These are phyloP conservation scores for Heliophila coronopifolia DNA, from an alignment of 441 rosid species.

Conservation along the genomic window DNA sequence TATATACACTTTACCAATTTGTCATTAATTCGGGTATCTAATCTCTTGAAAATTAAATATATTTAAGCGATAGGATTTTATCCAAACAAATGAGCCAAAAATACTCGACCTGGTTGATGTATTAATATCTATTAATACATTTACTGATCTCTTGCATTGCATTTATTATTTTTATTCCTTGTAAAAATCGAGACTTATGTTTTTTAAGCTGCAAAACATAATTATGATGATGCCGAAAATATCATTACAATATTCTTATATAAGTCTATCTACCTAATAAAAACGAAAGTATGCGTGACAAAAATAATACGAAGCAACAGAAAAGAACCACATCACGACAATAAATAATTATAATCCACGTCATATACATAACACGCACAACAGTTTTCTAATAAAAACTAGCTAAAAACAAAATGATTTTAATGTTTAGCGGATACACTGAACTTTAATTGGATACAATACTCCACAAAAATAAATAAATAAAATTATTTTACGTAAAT, in stretches of 20 bases:
- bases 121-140: no score
- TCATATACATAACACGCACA: conserved; percentile 20
- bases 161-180: no score
- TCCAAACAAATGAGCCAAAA: not conserved
- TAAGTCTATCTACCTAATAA: conserved; percentile 12
- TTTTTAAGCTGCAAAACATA: not conserved
- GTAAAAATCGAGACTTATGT: not conserved
- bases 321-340: conserved; percentile 20
- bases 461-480: not conserved
- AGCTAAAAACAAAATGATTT: conserved; percentile 1
- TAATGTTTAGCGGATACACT: conserved; percentile 5
- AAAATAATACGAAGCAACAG: no score
- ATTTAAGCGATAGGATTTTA: no score
- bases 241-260: not conserved
- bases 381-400: conserved; percentile 8
- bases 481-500: not conserved
- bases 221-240: not conserved
- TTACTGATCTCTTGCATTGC: not conserved
- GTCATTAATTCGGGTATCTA: not conserved
- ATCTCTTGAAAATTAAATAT: no score
- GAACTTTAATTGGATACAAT: conserved; percentile 19
- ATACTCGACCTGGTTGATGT: not conserved
- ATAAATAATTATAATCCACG: conserved; percentile 22
- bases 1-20: no score
- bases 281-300: conserved; percentile 14